Percentiles rank a stretch among this genome's conserved stretches.
Evolutionary conservation across 306 rosid species (phyloP).

Genomic region (Calophaca sinica): DNA sequence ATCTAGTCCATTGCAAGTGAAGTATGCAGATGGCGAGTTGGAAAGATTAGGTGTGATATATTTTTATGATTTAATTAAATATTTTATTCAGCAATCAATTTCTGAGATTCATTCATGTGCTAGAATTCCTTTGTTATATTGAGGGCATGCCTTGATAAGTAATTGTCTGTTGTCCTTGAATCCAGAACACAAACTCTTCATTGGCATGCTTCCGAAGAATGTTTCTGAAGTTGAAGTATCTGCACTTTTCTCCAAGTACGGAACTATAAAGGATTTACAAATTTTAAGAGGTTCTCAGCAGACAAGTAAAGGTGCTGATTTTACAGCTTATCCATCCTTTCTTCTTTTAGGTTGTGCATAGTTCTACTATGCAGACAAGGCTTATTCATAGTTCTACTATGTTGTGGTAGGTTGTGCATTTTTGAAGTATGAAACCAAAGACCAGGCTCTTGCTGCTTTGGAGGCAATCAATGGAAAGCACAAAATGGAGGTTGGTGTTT

Average conservation of each 20-base stretch:
- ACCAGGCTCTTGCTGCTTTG: constrained; percentile 88
- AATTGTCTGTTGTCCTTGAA: constrained; percentile 41
- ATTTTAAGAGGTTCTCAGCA: constrained; percentile 95
- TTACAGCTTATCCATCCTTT: constrained; percentile 29
- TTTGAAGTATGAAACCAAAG: constrained; percentile 93
- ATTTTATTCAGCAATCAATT: constrained; percentile 24
- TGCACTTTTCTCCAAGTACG: constrained; percentile 73
- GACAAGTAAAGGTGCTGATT: constrained; percentile 83
- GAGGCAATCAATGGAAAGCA: constrained; percentile 88
- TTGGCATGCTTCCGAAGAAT: constrained; percentile 99
- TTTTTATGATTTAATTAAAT: constrained; percentile 42
- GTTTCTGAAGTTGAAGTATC: constrained; percentile 86
- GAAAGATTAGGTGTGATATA: constrained; percentile 88
- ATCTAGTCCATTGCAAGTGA: constrained; percentile 99
- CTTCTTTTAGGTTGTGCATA: constrained; percentile 13
- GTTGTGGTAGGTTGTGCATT: constrained; percentile 86
- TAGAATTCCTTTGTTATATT: constrained; percentile 29
- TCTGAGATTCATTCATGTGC: constrained; percentile 35
- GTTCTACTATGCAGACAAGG: constrained; percentile 36
- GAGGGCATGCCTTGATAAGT: constrained; percentile 38
- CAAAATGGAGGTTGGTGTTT: constrained; percentile 87
- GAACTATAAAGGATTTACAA: constrained; percentile 88
- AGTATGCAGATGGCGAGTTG: constrained; percentile 99
- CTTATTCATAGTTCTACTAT: constrained; percentile 36
- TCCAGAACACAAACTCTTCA: constrained; percentile 93